Evolutionary conservation across 2,329 filamentous ascomycete species (phyloP).

Genomic region (Botryotinia narcissicola): DNA sequence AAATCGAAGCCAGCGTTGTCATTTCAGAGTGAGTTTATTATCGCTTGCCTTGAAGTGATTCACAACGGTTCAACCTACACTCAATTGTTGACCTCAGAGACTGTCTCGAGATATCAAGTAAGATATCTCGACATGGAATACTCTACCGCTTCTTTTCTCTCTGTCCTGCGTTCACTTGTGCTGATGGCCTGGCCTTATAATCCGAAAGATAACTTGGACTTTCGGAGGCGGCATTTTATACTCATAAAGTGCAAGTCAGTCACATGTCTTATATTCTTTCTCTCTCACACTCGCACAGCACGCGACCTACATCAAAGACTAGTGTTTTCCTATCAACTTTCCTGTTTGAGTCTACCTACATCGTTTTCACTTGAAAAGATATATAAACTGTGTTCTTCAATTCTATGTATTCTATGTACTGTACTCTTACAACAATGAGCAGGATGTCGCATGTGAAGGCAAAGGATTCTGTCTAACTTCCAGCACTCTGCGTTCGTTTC

Average conservation of each 20-base stretch:
- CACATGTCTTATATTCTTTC: not conserved
- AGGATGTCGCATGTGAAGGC: too few species aligned
- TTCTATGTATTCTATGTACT: too few species aligned
- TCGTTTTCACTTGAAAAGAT: fast-evolving
- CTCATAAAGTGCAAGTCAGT: not conserved
- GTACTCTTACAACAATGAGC: too few species aligned
- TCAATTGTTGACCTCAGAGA: not conserved
- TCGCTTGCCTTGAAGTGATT: too few species aligned
- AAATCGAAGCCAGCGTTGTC: not conserved
- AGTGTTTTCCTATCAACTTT: not conserved
- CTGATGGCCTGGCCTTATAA: not conserved
- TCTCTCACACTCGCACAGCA: not conserved
- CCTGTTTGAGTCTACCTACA: fast-evolving
- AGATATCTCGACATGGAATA: not conserved
- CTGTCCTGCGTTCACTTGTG: not conserved
- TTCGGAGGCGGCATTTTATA: not conserved
- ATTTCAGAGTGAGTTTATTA: too few species aligned
- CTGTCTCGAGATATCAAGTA: not conserved
- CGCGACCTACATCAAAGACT: not conserved
- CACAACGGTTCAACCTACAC: too few species aligned
- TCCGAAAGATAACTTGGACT: not conserved
- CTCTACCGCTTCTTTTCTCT: not conserved
- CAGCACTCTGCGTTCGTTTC: not conserved
- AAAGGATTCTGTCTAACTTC: not conserved
- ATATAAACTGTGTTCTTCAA: not conserved